Evolutionary conservation across 2,329 filamentous ascomycete species (phyloP), one percentile per base, ranked within the genome.

Genomic region (Trichophyton rubrum): DNA sequence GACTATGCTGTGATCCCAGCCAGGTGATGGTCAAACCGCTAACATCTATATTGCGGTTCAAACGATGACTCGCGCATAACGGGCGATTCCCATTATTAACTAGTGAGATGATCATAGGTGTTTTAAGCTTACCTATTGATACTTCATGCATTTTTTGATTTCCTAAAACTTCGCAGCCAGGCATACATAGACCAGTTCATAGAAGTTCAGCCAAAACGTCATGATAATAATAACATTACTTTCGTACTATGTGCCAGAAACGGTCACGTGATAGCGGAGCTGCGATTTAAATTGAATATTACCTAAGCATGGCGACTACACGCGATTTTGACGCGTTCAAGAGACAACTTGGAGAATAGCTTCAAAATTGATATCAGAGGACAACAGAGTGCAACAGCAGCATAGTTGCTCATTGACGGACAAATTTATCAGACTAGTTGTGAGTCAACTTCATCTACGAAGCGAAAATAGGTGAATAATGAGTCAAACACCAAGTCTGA

Each of bases 401-500:
- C 11, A 47, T 13, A 47, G 20, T 47, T 9, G 20, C 43, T 3
- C 43, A 47, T 47, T 20, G 9, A 47, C 43, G 20, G n/a, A 47
- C 43, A 22, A 1, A 17, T 9, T 30, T 47, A 47, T 4, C 43
- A 13, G n/a, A 9, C 20, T 9, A 22, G 17, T 30, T 30, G 9
- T 4, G 43, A 11, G 43, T 47, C 20, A 22, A 7, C 17, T 22
- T 24, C 20, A 20, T n/a, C 24, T 24, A n/a, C 7, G 13, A 30
- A 15, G 49, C 11, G 13, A 3, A 7, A n/a, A 30, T 6, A 8
- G 24, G 30, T 17, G 4, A 20, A 63, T 38, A n/a, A 63, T 63
- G 62, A 63, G 60, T 59, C 62, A 63, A 40, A 55, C 60, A 45
- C 33, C 56, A 38, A 69, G 65, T 22, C 59, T 73, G 8, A 75